These are phyloP conservation scores for Lepidopterella palustris DNA, from an alignment of 495 filamentous ascomycete species.

Conservation along the genomic window DNA sequence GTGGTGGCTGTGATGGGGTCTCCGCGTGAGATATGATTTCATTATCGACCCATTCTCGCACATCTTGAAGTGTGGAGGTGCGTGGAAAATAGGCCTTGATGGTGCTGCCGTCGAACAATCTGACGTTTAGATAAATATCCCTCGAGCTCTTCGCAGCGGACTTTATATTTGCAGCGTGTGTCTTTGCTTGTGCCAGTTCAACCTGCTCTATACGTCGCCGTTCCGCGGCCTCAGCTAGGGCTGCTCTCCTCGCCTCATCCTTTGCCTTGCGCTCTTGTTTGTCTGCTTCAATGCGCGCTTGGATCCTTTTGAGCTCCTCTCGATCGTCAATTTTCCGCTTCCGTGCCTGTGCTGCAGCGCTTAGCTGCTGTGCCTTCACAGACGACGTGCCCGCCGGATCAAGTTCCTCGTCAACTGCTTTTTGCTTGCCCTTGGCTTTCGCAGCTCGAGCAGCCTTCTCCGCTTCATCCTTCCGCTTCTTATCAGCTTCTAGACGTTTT, in stretches of 20 bases:
- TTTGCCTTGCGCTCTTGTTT: slow-evolving; percentile 53
- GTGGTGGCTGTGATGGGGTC: slow-evolving; percentile 6
- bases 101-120: slow-evolving; percentile 76
- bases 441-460: slow-evolving; percentile 9
- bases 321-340: slow-evolving; percentile 31
- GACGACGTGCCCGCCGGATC: slow-evolving; percentile 15
- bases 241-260: slow-evolving; percentile 44
- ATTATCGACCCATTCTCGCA: slow-evolving; percentile 70
- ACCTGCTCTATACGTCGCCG: not conserved
- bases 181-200: slow-evolving; percentile 20
- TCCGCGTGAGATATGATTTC: slow-evolving; percentile 11
- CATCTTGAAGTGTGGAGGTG: slow-evolving; percentile 52
- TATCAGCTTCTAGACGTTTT: not conserved
- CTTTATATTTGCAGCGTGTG: not conserved
- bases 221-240: not conserved
- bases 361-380: slow-evolving; percentile 13
- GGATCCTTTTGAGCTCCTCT: slow-evolving; percentile 32
- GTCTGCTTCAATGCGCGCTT: slow-evolving; percentile 43
- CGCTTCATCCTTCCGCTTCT: not conserved
- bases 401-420: slow-evolving; percentile 15
- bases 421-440: slow-evolving; percentile 28
- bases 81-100: slow-evolving; percentile 60
- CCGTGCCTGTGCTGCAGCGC: slow-evolving; percentile 20
- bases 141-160: not conserved
- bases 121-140: slow-evolving; percentile 64